Conservation (phyloP, 257 asterid species). For the Penstemon davidsonii region DNA sequence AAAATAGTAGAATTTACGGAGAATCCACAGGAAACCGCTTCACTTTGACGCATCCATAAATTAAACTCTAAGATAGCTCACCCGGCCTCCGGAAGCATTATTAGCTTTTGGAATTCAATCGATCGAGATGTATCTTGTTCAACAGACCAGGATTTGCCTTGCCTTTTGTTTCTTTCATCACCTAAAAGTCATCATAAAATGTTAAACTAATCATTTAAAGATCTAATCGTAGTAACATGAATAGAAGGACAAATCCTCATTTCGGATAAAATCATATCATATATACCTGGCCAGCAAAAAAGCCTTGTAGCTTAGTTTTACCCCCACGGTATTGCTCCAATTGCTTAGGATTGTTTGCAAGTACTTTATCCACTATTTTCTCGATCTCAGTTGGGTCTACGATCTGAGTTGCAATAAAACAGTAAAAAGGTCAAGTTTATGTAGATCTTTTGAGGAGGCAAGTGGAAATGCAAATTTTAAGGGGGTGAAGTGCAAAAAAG, state of each 20-base stretch:
- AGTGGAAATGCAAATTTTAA: not conserved
- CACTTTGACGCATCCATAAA: not conserved
- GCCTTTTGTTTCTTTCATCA: conserved; percentile 93
- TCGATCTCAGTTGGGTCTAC: conserved; percentile 82
- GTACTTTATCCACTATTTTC: conserved; percentile 84
- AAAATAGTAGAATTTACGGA: no score
- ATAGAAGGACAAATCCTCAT: conserved; percentile 10
- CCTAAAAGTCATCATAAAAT: conserved; percentile 38
- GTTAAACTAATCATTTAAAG: conserved; percentile 7
- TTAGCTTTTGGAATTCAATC: conserved; percentile 61
- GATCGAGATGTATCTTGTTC: conserved; percentile 78
- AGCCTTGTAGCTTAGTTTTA: conserved; percentile 91
- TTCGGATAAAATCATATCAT: conserved; percentile 17
- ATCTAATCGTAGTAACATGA: conserved; percentile 8
- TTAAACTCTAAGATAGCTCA: no score
- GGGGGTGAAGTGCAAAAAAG: not conserved
- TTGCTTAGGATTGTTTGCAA: conserved; percentile 81
- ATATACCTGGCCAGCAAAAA: conserved; percentile 91
- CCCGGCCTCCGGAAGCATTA: not conserved
- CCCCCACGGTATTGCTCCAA: conserved; percentile 86
- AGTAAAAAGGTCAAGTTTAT: not conserved
- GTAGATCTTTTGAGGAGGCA: not conserved
- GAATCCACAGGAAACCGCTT: not conserved
- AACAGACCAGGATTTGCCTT: conserved; percentile 87
- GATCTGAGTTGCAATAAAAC: conserved; percentile 48